A percentile compares a stretch with the other conserved stretches of the same genome.
These are phyloP conservation scores for Holtermannia corniformis DNA, from an alignment of 768 basidiomycete genomes.

Conservation along the genomic window DNA sequence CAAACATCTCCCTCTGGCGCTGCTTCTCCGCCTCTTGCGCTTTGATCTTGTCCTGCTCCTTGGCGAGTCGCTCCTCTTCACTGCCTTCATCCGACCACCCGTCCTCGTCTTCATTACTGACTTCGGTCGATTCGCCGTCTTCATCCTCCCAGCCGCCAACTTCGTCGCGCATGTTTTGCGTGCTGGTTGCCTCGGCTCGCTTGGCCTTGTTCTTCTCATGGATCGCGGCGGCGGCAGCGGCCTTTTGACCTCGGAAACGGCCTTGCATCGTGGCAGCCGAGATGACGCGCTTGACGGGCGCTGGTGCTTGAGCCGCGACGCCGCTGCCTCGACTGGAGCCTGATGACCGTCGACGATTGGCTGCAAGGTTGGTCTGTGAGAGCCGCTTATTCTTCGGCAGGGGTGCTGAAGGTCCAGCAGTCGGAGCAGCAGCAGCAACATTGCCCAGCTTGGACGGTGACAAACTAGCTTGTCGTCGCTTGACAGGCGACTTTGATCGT, in stretches of 20 bases:
- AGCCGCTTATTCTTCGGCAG: neutral
- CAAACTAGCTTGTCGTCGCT: neutral
- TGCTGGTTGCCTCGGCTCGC: conserved; percentile 17
- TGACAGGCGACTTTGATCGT: neutral
- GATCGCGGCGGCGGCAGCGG: conserved; percentile 31
- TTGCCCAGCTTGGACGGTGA: neutral
- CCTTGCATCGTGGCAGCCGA: conserved; percentile 39
- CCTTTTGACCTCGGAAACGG: conserved; percentile 30
- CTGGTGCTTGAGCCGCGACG: conserved; percentile 2
- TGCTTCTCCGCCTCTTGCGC: conserved; percentile 32
- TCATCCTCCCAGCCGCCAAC: conserved; percentile 36
- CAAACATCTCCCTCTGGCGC: conserved; percentile 39
- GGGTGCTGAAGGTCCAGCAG: too few relatives aligned
- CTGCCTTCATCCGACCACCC: conserved; percentile 21
- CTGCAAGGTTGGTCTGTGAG: neutral
- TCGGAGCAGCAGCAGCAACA: too few relatives aligned
- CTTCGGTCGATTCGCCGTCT: conserved; percentile 9
- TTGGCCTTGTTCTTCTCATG: conserved; percentile 21
- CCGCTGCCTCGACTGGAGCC: neutral
- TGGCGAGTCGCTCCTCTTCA: neutral
- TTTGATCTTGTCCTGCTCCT: conserved; percentile 17
- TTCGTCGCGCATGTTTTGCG: conserved; percentile 15
- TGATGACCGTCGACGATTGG: neutral
- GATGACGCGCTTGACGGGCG: conserved; percentile 10
- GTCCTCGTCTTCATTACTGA: conserved; percentile 16